These are phyloP conservation scores for Teunomyces funiuensis DNA, from an alignment of 805 yeast genomes.

Conservation along the genomic window DNA sequence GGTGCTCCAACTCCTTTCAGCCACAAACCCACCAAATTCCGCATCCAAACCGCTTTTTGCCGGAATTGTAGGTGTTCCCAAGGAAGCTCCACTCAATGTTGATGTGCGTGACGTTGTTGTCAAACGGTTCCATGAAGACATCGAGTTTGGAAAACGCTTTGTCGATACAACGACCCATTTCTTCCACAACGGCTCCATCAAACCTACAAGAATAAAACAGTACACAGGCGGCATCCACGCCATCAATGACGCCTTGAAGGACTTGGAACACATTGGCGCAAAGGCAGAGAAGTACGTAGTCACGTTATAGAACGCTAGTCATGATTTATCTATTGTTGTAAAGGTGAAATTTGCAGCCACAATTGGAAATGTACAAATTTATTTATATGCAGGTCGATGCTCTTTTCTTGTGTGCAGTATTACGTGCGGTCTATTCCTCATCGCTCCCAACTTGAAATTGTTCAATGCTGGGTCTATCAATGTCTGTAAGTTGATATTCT, in stretches of 20 bases:
- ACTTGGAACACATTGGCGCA: constrained; percentile 42
- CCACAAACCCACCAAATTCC: too few relatives aligned
- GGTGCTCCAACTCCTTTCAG: background rate
- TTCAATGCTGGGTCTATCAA: background rate
- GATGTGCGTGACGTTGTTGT: constrained; percentile 32
- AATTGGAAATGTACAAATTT: too few relatives aligned
- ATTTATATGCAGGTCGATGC: too few relatives aligned
- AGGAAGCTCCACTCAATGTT: background rate
- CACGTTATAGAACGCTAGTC: background rate
- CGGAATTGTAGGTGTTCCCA: constrained; percentile 25
- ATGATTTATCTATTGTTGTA: background rate
- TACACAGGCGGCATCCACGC: constrained; percentile 21
- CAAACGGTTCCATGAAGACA: constrained; percentile 45
- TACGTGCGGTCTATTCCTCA: constrained; percentile 10
- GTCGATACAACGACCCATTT: constrained; percentile 33
- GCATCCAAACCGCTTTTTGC: background rate
- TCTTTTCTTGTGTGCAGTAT: too few relatives aligned
- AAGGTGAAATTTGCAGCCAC: background rate
- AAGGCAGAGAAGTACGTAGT: constrained; percentile 39
- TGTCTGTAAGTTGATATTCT: background rate
- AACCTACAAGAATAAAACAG: constrained; percentile 33
- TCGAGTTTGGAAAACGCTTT: constrained; percentile 34
- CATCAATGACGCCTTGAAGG: constrained; percentile 34
- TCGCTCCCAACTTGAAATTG: constrained; percentile 16
- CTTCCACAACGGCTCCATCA: constrained; percentile 24